Evolutionary conservation across 352 stramenopile genomes (phyloP), one percentile per base, ranked within the genome.

Genomic region (Vaucheria bursata): DNA sequence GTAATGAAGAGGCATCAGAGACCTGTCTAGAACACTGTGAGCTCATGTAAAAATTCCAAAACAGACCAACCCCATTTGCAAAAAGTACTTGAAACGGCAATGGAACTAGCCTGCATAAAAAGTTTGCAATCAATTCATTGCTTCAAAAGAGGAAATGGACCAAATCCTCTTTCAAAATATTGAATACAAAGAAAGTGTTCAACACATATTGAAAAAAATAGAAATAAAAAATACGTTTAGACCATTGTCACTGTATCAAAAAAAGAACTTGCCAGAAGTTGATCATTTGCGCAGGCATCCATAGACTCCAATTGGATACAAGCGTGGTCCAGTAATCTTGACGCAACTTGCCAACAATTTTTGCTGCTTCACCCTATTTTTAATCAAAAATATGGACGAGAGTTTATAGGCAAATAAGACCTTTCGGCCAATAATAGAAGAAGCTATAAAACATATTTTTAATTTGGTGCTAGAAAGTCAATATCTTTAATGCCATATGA

Each of bases 231-330:
- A 59, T 12, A 34, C 2, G 31, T 68, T 68, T 68, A 7, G 45
- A 59, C 45, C 25, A 31, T 34, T 37, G 37, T 31, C 53, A 37
- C 2, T 18, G 53, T 7, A 68, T 37, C 8, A 37, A 34, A 7
- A 7, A 2, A 31, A 7, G 37, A 35, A 79, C 77, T 34, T 82
- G 84, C 5, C 80, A 40, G 80, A 88, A 88, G 75, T 88, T 88
- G 67, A 86, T 53, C 12, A 88, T 8, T 73, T 87, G 84, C 1
- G 85, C 79, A n/a, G 85, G 85, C 33, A 86, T 86, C 85, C 85
- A 88, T 65, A 86, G 74, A 5, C 67, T 70, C 79, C 83, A 88
- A 45, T 88, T 87, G 33, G 35, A 71, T 1, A 84, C 59, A 12
- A 87, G 37, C 8, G 82, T 86, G 12, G 77, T 32, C 25, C 37